phyloP scores from a whole-genome alignment of 139 green algal species.

The Limnomonas spitsbergensis region DNA sequence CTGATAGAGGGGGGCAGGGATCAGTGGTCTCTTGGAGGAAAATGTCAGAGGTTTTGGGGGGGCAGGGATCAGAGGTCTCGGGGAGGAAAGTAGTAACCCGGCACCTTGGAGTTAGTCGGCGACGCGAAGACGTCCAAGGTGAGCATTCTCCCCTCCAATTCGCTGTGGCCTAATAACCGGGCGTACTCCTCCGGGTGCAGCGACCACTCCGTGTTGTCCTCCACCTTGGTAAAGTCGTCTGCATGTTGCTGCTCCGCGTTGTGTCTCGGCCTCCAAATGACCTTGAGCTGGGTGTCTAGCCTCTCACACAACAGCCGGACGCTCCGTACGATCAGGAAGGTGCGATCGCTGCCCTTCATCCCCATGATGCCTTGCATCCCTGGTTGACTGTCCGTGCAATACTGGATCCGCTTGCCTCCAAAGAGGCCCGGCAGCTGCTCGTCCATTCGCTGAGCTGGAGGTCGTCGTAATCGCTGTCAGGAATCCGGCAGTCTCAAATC shows the following conservation, averaged over 20 bases:
- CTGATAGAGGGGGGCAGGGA: no score
- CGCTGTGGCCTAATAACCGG: not conserved
- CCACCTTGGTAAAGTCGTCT: not conserved
- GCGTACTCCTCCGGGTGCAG: not conserved
- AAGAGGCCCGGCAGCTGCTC: not conserved
- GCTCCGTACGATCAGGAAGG: not conserved
- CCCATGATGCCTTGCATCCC: not conserved
- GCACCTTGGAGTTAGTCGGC: not conserved
- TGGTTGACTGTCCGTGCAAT: constrained; percentile 5
- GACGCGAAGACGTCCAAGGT: not conserved
- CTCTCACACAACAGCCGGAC: not conserved
- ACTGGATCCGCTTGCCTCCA: not conserved
- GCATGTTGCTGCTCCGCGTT: not conserved
- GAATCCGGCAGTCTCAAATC: no score
- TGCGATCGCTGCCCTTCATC: not conserved
- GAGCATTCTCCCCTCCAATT: not conserved
- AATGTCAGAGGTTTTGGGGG: no score
- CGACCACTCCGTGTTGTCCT: not conserved
- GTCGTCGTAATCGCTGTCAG: no score
- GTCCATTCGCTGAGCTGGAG: no score
- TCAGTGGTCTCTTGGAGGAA: no score
- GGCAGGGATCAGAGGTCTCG: no score
- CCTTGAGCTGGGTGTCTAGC: not conserved
- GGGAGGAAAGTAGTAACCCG: not conserved
- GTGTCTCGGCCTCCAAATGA: not conserved